phyloP scores from a whole-genome alignment of 805 yeast species.

The Hyphopichia homilentoma region DNA sequence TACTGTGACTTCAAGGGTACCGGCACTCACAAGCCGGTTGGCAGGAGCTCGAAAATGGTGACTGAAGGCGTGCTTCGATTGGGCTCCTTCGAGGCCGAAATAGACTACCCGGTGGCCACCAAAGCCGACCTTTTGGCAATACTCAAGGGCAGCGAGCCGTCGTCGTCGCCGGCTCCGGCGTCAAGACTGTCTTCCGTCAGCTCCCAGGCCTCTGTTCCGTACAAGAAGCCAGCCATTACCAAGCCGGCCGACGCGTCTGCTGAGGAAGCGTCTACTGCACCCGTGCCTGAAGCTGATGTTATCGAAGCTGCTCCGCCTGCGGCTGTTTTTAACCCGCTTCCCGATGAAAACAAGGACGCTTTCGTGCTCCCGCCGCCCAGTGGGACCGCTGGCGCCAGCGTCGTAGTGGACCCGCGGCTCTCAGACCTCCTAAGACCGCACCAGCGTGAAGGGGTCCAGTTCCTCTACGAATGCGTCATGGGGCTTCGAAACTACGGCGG shows the following conservation, averaged over 20 bases:
- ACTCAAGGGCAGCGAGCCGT: neutral
- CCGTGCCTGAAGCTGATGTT: too few relatives aligned
- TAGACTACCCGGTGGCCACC: conserved; percentile 44
- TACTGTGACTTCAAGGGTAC: conserved; percentile 26
- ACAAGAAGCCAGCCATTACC: neutral
- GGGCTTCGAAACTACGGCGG: conserved; percentile 53
- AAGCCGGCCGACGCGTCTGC: neutral
- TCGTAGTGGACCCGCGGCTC: conserved; percentile 59
- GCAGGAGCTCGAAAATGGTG: conserved; percentile 20
- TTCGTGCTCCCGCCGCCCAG: conserved; percentile 8
- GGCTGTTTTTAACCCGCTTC: too few relatives aligned
- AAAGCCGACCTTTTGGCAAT: conserved; percentile 9
- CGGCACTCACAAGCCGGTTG: conserved; percentile 15
- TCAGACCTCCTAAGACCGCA: conserved; percentile 66
- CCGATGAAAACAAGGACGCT: conserved; percentile 1
- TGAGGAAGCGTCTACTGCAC: neutral
- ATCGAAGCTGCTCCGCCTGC: too few relatives aligned
- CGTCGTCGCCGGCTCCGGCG: neutral
- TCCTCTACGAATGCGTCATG: conserved; percentile 79
- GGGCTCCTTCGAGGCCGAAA: conserved; percentile 61
- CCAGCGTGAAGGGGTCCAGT: conserved; percentile 79
- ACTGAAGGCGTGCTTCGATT: conserved; percentile 42
- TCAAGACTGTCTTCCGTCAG: neutral
- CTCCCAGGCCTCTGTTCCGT: neutral
- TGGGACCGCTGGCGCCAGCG: conserved; percentile 24